Conservation (phyloP, 441 rosid species). For the Jatropha multifida region DNA sequence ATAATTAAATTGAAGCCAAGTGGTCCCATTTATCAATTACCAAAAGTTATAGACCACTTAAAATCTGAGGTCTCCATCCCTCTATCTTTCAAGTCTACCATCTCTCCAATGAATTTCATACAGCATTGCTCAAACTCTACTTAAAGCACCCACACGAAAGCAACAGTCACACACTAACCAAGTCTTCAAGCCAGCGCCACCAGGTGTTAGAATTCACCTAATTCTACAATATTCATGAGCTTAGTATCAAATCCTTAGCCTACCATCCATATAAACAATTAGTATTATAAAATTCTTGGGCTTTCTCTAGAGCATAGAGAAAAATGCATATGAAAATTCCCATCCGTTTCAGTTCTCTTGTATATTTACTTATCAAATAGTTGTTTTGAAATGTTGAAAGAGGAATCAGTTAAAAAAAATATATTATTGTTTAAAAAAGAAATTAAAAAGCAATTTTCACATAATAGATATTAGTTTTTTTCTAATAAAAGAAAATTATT, state of each 20-base stretch:
- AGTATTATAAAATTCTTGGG: not conserved
- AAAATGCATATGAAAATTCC: not conserved
- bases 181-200: not conserved
- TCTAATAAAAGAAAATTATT: not conserved
- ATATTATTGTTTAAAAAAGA: not conserved
- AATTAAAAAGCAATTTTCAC: not conserved
- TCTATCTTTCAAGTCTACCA: slow-evolving; percentile 6
- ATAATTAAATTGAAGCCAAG: slow-evolving; percentile 12
- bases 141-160: not conserved
- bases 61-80: not conserved
- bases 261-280: not conserved
- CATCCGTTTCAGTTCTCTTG: too few relatives aligned
- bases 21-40: slow-evolving; percentile 23
- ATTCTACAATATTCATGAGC: not conserved
- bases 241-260: not conserved
- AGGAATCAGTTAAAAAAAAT: not conserved
- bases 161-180: not conserved
- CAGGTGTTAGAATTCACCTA: not conserved
- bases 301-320: not conserved
- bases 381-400: not conserved
- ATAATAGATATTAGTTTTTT: not conserved
- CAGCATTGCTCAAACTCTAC: not conserved
- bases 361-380: too few relatives aligned
- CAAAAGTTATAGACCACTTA: not conserved
- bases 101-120: not conserved